phyloP scores from a whole-genome alignment of 768 basidiomycete genomes.

The Lactarius quietus region DNA sequence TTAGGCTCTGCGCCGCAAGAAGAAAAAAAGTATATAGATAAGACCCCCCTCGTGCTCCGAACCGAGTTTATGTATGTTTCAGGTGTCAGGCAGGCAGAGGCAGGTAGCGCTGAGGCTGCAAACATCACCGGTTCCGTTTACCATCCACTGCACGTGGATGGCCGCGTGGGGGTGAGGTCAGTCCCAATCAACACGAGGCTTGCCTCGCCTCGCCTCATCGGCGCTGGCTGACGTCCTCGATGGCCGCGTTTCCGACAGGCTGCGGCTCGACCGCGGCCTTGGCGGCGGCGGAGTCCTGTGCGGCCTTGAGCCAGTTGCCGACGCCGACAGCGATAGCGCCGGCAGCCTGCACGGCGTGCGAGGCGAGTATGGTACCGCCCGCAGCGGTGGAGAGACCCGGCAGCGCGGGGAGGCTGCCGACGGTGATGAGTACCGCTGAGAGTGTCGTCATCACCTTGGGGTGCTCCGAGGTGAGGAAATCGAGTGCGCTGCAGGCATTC shows the following conservation, averaged over 20 bases:
- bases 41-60: background rate
- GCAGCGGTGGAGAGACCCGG: conserved; percentile 66
- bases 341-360: conserved; percentile 71
- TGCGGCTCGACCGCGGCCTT: conserved; percentile 4
- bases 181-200: background rate
- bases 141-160: background rate
- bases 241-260: conserved; percentile 11
- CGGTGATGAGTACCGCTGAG: conserved; percentile 75
- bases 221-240: conserved; percentile 7
- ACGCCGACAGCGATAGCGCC: conserved; percentile 77
- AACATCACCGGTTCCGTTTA: background rate
- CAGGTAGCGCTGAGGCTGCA: background rate
- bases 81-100: background rate
- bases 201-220: background rate
- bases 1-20: background rate
- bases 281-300: conserved; percentile 36
- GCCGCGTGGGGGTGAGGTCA: background rate
- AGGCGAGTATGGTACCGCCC: conserved; percentile 69
- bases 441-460: conserved; percentile 71
- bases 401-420: conserved; percentile 68
- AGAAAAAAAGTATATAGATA: background rate
- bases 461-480: conserved; percentile 70
- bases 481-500: conserved; percentile 72
- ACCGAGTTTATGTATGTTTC: background rate
- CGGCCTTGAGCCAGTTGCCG: conserved; percentile 52